These are phyloP conservation scores for Dryadomyces sulphureus DNA, from an alignment of 2,329 filamentous ascomycete species.

Conservation along the genomic window DNA sequence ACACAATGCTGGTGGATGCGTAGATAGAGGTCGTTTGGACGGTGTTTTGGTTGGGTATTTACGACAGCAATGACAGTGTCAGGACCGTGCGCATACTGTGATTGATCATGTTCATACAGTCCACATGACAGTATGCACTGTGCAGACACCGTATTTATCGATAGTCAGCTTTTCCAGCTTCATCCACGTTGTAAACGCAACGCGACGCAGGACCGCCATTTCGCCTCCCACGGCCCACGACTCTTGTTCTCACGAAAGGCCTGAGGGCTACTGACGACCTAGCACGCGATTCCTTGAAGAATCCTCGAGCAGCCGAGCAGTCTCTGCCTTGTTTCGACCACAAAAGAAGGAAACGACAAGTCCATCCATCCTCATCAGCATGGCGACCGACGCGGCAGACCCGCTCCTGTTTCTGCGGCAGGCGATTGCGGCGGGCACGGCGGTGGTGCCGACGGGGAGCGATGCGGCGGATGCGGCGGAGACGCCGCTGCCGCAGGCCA, in stretches of 20 bases:
- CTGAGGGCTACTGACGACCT: not conserved
- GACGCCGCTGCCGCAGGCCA: slow-evolving; percentile 58
- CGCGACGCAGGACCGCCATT: not conserved
- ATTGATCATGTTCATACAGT: not conserved
- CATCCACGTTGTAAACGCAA: not conserved
- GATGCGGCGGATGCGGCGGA: slow-evolving; percentile 47
- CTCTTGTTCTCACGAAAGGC: not conserved
- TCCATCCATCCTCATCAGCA: not conserved
- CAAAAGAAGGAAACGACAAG: not conserved
- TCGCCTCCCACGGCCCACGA: not conserved
- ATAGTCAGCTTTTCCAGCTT: slow-evolving; percentile 2
- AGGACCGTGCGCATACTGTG: too few relatives aligned
- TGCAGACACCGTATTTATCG: slow-evolving; percentile 1
- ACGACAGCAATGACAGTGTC: too few relatives aligned
- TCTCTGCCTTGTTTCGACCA: not conserved
- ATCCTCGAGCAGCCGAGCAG: not conserved
- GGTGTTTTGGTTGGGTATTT: slow-evolving; percentile 1
- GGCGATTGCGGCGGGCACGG: slow-evolving; percentile 56
- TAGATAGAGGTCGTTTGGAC: slow-evolving; percentile 10
- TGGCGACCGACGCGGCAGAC: slow-evolving; percentile 27
- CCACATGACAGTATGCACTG: not conserved
- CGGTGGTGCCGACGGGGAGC: slow-evolving; percentile 61
- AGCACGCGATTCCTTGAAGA: too few relatives aligned
- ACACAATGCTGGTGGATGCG: slow-evolving; percentile 71
- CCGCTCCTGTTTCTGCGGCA: slow-evolving; percentile 72